Conservation (phyloP, 2,329 filamentous ascomycete genomes). For the Apiospora aurea region DNA sequence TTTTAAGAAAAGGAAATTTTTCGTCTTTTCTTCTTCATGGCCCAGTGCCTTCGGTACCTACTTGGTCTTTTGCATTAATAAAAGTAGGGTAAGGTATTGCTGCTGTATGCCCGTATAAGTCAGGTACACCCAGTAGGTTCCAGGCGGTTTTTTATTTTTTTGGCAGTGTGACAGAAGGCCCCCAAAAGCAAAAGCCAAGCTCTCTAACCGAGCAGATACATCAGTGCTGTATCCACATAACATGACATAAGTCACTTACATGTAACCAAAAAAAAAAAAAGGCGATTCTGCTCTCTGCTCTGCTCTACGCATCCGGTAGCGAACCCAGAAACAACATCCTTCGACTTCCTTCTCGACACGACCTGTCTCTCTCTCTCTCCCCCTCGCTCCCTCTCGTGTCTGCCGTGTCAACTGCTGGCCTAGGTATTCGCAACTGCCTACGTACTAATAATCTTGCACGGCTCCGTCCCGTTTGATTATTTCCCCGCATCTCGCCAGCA, state of each 20-base stretch:
- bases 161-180: background rate
- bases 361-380: no score
- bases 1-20: background rate
- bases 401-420: background rate
- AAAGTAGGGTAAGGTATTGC: conserved; percentile 2
- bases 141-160: background rate
- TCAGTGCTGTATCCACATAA: background rate
- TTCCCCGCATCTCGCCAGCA: conserved; percentile 52
- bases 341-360: background rate
- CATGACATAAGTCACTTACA: background rate
- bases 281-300: background rate
- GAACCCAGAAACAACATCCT: conserved; percentile 12
- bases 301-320: no score
- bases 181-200: background rate
- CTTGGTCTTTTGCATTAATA: background rate
- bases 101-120: background rate
- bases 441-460: conserved; percentile 27
- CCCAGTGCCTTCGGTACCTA: background rate
- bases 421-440: background rate
- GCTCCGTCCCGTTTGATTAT: conserved; percentile 32
- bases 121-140: background rate
- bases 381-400: background rate
- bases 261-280: background rate
- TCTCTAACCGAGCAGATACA: background rate
- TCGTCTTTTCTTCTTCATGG: background rate